These are phyloP conservation scores for Nemania sp. DNA, from an alignment of 2,329 filamentous ascomycete species.

Conservation along the genomic window DNA sequence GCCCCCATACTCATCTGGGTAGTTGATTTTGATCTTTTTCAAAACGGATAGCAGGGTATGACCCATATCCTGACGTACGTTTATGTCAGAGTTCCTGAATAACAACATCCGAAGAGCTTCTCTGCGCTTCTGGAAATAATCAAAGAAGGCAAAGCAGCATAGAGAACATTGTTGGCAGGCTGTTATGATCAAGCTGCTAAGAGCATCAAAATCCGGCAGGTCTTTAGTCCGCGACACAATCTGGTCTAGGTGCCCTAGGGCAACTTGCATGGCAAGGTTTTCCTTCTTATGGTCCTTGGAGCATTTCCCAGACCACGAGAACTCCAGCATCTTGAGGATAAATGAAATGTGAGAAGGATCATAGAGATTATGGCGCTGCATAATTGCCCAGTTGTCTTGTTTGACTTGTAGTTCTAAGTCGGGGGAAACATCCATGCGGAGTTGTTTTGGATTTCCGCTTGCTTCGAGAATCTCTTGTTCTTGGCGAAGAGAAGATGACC, in stretches of 20 bases:
- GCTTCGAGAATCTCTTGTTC: slow-evolving; percentile 53
- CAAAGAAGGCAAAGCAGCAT: slow-evolving; percentile 62
- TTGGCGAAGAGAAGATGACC: slow-evolving; percentile 65
- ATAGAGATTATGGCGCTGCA: slow-evolving; percentile 78
- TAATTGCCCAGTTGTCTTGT: slow-evolving; percentile 70
- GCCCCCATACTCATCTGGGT: slow-evolving; percentile 52
- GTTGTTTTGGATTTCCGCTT: slow-evolving; percentile 42
- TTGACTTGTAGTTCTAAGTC: slow-evolving; percentile 63
- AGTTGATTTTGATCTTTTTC: slow-evolving; percentile 51
- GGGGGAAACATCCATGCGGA: slow-evolving; percentile 50
- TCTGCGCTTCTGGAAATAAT: slow-evolving; percentile 61
- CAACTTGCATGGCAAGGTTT: slow-evolving; percentile 55
- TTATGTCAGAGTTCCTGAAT: slow-evolving; percentile 59
- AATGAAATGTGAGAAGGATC: slow-evolving; percentile 73
- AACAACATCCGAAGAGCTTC: slow-evolving; percentile 67
- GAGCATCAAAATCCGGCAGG: slow-evolving; percentile 60
- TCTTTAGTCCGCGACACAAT: slow-evolving; percentile 74
- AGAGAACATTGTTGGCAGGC: slow-evolving; percentile 54
- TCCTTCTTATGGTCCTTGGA: slow-evolving; percentile 52
- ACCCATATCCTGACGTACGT: slow-evolving; percentile 57
- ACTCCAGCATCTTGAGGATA: slow-evolving; percentile 63
- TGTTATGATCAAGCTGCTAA: slow-evolving; percentile 53
- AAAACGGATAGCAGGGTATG: slow-evolving; percentile 58
- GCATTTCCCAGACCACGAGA: slow-evolving; percentile 57
- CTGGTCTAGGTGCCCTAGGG: slow-evolving; percentile 72